A percentile compares a stretch with the other conserved stretches of the same genome.
Evolutionary conservation across 2,329 filamentous ascomycete genomes (phyloP).

Genomic region (Venturiaceae sp.): DNA sequence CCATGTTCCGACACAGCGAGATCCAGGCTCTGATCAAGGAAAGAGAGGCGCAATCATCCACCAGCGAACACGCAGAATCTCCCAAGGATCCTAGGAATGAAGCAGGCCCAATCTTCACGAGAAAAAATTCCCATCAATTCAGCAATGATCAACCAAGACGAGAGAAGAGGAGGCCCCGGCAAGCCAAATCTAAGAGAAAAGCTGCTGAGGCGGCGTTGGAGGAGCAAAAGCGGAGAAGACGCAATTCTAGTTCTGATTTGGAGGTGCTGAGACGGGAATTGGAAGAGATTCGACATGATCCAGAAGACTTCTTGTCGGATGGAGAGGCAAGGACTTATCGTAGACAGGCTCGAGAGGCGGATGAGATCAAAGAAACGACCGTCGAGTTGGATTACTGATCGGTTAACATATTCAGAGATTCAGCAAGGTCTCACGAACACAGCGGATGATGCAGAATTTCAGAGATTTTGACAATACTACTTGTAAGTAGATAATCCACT

Average conservation of each 20-base stretch:
- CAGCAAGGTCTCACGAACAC: neutral
- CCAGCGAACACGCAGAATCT: neutral
- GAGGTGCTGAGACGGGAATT: neutral
- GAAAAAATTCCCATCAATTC: slow-evolving; percentile 11
- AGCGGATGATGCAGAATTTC: neutral
- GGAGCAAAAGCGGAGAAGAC: slow-evolving; percentile 23
- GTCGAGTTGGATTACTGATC: slow-evolving; percentile 39
- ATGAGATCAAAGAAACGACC: slow-evolving; percentile 26
- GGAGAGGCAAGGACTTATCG: slow-evolving; percentile 12
- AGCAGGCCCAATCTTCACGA: slow-evolving; percentile 7
- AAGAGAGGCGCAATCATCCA: slow-evolving; percentile 10
- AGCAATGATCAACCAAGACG: slow-evolving; percentile 11
- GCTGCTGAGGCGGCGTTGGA: slow-evolving; percentile 28
- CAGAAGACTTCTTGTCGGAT: slow-evolving; percentile 8
- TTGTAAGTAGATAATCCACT: neutral
- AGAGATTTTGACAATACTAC: neutral
- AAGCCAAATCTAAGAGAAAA: slow-evolving; percentile 22
- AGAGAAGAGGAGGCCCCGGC: slow-evolving; percentile 4
- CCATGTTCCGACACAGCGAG: slow-evolving; percentile 84
- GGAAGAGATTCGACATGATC: slow-evolving; percentile 16
- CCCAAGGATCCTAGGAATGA: neutral
- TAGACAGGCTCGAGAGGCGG: slow-evolving; percentile 20
- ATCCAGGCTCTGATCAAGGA: slow-evolving; percentile 60
- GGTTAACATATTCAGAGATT: neutral
- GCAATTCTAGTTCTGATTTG: neutral